These are phyloP conservation scores for Volvox africanus DNA, from an alignment of 139 green algal genomes.

Conservation along the genomic window DNA sequence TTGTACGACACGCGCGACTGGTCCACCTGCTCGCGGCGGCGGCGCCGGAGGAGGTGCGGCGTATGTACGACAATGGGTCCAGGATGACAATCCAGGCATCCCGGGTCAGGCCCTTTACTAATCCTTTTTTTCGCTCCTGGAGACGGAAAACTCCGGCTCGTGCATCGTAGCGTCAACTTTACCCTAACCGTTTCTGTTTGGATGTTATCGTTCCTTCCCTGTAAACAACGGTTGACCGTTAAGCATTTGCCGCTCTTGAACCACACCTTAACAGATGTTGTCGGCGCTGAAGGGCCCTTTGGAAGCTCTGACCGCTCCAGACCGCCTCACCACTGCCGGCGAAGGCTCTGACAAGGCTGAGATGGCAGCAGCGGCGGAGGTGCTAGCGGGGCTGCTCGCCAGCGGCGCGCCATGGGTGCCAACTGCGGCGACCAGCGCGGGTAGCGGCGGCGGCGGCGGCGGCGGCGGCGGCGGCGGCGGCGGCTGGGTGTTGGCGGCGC, in stretches of 20 bases:
- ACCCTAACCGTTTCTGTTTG: too few relatives aligned
- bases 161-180: too few relatives aligned
- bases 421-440: not conserved
- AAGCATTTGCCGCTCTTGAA: not conserved
- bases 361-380: conserved; percentile 70
- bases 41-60: conserved; percentile 41
- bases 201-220: too few relatives aligned
- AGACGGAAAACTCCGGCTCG: too few relatives aligned
- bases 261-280: too few relatives aligned
- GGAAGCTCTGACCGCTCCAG: conserved; percentile 4
- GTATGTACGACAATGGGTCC: too few relatives aligned
- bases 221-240: not conserved
- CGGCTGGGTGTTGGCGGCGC: conserved; percentile 43
- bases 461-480: conserved; percentile 40
- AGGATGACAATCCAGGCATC: too few relatives aligned
- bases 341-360: conserved; percentile 68
- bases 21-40: conserved; percentile 59
- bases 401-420: conserved; percentile 35
- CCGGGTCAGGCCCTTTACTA: too few relatives aligned
- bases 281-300: conserved; percentile 32
- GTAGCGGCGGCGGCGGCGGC: not conserved
- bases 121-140: too few relatives aligned
- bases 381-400: conserved; percentile 74
- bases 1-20: conserved; percentile 65
- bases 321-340: conserved; percentile 48